Evolutionary conservation across 2,329 filamentous ascomycete species (phyloP), one percentile per base, ranked within the genome.

Genomic region (Xylariomycetidae sp.): DNA sequence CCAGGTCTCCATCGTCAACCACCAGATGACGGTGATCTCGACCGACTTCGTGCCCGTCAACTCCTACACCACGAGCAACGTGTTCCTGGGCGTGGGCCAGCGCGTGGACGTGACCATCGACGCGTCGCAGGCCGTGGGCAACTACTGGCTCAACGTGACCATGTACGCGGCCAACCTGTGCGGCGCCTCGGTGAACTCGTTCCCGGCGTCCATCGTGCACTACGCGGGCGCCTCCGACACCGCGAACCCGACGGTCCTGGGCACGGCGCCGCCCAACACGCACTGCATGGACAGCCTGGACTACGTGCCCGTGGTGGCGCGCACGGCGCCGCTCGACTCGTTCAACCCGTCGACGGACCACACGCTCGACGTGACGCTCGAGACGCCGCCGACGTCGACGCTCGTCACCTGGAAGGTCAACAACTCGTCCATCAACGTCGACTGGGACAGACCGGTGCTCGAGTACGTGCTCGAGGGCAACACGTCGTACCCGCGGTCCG

Each of bases 21-120:
- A 79, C 49, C 58, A 57, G 9, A 56, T 79, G 39, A 70, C 63
- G 1, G 67, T 79, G 22, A 69, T 78, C 31, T 60, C 66, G 9
- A 64, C 62, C 27, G 75, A 79, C 48, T 68, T 74, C 25, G 70
- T 77, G 3, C 65, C 70, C 2, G 57, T 77, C 26, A 52, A 64
- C 38, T 67, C 77, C 1, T 72, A 72, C 46, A 58, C 57, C 4
- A 68, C 66, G 1, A 55, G 64, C 5, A 57, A 63, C 15, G 57
- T 79, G 27, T 69, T 64, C 29, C 56, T 80, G n/a, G 70, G 63
- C 26, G 62, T 74, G 40, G 66, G 56, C 25, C 63, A 56, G 50
- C 56, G 72, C 6, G 51, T 58, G 30, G 67, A 74, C 39, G 58
- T 73, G 28, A 59, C 69, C 22, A 63, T 74, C 32, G 56, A 63